phyloP scores from a whole-genome alignment of 2,329 filamentous ascomycete genomes.

The Penicillium sp. region DNA sequence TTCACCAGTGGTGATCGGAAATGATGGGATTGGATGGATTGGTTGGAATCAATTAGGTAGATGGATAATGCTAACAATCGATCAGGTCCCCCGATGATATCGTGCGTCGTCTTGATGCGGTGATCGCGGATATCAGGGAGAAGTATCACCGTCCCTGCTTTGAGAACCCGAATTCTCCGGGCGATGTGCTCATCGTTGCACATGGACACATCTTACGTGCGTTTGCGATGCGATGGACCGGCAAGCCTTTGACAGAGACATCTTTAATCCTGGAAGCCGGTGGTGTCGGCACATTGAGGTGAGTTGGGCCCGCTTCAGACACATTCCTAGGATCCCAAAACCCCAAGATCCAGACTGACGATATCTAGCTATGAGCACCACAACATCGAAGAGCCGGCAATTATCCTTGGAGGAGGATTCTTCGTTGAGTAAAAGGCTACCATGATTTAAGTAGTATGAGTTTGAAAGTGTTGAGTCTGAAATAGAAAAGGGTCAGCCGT shows the following conservation, averaged over 20 bases:
- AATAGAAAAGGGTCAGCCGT: not conserved
- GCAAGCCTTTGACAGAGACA: slow-evolving; percentile 69
- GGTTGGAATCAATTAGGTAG: too few relatives aligned
- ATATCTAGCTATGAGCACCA: slow-evolving; percentile 71
- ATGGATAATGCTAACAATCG: not conserved
- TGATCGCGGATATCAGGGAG: slow-evolving; percentile 72
- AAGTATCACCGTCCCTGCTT: slow-evolving; percentile 65
- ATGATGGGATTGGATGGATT: not conserved
- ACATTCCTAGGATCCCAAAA: not conserved
- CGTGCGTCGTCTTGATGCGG: slow-evolving; percentile 66
- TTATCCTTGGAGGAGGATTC: slow-evolving; percentile 73
- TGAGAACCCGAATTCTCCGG: slow-evolving; percentile 49
- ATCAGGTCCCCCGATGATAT: slow-evolving; percentile 69
- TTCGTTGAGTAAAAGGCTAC: slow-evolving; percentile 37
- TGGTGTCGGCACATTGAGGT: slow-evolving; percentile 79
- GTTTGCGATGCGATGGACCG: slow-evolving; percentile 83
- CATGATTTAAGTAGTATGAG: not conserved
- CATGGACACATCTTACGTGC: slow-evolving; percentile 87
- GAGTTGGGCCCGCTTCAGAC: slow-evolving; percentile 18
- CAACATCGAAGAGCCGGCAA: slow-evolving; percentile 73
- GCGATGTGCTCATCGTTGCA: slow-evolving; percentile 76
- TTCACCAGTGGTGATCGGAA: not conserved
- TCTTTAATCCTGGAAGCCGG: slow-evolving; percentile 83
- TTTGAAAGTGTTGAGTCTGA: not conserved
- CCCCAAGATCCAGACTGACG: not conserved